Base-by-base conservation (phyloP, 2,329 filamentous ascomycete species). In the Claviceps paspali region DNA sequence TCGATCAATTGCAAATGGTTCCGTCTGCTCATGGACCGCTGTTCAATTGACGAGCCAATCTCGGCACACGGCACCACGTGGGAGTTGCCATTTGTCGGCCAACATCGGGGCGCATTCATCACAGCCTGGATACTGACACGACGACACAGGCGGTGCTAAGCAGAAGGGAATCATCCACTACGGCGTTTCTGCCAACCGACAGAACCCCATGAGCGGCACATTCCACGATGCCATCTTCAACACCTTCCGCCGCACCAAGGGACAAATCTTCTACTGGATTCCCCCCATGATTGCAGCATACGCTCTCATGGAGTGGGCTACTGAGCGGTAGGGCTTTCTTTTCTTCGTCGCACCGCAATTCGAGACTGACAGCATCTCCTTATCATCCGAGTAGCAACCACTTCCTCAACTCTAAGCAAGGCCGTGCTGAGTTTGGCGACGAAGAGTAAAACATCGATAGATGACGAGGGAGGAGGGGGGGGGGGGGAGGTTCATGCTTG, bases 181-280 rank as follows among this genome's bases (percentile, higher is more conserved):
- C 65, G 72, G 79, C 48, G 57, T 98, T 49, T 79, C 83, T 50
- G 64, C 81, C 49, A 96, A 98, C 73, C 80, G 82, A 58, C 88
- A 94, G 68, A 79, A 82, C 54, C 82, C 86, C 45, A 71, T 93
- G 49, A 85, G 85, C 46, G 84, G 83, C 52, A 68, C 79, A 42
- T 62, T 71, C 47, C 66, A 88, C 61, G 82, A 79, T 49, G 88
- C 87, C 54, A 65, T 96, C 68, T 96, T 96, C 79, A 98, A 98
- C 75, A 79, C 76, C 52, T 92, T 82, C 73, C 79, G 91, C 62
- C 78, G 91, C 54, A 82, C 81, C 64, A 79, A 77, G 59, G 62
- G 71, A 50, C 91, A 96, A 70, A 76, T 93, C 49, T 76, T 96
- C 50, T 98, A 87, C 73, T 78, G 87, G 62, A 72, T 79, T 19